Evolutionary conservation across 768 basidiomycete species (phyloP).

Genomic region (Trametes gibbosa): DNA sequence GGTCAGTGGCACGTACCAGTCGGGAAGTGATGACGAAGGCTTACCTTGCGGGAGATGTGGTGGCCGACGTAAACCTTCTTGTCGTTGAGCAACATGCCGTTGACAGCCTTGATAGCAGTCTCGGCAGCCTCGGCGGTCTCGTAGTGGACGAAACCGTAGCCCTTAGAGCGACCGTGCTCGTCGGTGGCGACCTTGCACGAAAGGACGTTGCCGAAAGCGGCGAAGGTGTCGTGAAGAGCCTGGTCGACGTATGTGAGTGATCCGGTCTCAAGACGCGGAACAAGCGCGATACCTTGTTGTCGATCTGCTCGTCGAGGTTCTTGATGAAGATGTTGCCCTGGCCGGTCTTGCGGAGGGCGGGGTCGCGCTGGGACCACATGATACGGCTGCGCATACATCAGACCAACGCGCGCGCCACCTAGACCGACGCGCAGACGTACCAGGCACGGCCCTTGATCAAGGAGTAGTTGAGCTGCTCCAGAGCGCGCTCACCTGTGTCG

Average conservation of each 20-base stretch:
- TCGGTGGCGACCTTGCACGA: conserved; percentile 99
- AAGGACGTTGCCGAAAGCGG: conserved; percentile 96
- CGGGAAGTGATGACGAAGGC: conserved; percentile 16
- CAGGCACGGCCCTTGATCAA: conserved; percentile 98
- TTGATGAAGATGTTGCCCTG: conserved; percentile 99
- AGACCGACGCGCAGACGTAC: conserved; percentile 39
- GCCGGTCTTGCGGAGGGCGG: conserved; percentile 97
- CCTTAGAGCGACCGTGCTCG: conserved; percentile 92
- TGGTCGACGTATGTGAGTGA: conserved; percentile 27
- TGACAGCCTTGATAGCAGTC: conserved; percentile 95
- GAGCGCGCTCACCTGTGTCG: conserved; percentile 83
- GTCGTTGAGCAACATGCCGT: conserved; percentile 99
- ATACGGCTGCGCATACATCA: conserved; percentile 68
- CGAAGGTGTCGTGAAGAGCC: conserved; percentile 99
- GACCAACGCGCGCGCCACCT: neutral
- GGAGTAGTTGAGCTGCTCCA: conserved; percentile 99
- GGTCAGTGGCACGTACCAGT: neutral
- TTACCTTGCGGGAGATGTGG: conserved; percentile 95
- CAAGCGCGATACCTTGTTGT: conserved; percentile 76
- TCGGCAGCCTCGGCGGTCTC: conserved; percentile 97
- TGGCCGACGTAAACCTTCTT: conserved; percentile 99
- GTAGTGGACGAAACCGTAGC: conserved; percentile 99
- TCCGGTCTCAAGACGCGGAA: neutral
- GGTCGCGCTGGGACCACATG: conserved; percentile 99
- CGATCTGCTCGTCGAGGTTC: conserved; percentile 94